Conservation (phyloP, 805 yeast species). For the Saccharomycopsis amapae region DNA sequence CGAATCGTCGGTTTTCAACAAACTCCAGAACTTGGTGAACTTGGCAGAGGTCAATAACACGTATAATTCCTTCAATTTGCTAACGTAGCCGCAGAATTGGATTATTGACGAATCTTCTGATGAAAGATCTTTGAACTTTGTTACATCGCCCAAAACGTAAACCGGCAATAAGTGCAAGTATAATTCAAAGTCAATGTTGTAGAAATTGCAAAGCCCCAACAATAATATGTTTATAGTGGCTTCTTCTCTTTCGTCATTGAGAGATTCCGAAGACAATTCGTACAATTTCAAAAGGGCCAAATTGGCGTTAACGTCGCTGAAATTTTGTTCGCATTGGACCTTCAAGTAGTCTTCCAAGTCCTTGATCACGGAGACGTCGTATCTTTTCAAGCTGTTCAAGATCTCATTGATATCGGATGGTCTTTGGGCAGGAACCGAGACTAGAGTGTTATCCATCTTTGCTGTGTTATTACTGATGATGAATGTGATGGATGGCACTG, state of each 20-base stretch:
- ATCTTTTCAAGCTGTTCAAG: constrained; percentile 37
- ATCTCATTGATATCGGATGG: constrained; percentile 36
- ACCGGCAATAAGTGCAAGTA: constrained; percentile 39
- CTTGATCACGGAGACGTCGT: constrained; percentile 36
- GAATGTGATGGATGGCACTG: too few species aligned
- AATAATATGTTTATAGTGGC: constrained; percentile 33
- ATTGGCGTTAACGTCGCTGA: constrained; percentile 37
- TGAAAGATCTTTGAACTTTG: not conserved
- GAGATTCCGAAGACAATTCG: constrained; percentile 30
- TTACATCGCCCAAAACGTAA: constrained; percentile 13
- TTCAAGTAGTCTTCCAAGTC: constrained; percentile 39
- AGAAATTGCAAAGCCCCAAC: constrained; percentile 36
- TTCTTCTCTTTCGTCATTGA: constrained; percentile 32
- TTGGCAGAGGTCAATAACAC: constrained; percentile 15
- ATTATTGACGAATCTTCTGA: constrained; percentile 6
- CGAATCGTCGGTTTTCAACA: constrained; percentile 14
- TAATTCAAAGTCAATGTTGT: constrained; percentile 36
- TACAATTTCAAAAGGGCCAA: constrained; percentile 41
- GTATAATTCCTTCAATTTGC: constrained; percentile 16
- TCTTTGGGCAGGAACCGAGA: constrained; percentile 31
- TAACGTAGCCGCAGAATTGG: constrained; percentile 15
- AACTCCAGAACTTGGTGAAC: constrained; percentile 19
- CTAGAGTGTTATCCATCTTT: constrained; percentile 29
- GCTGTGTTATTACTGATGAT: too few species aligned
- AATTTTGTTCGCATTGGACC: constrained; percentile 33